Percentiles rank a stretch among this genome's conserved stretches.
phyloP scores from a whole-genome alignment of 2,329 filamentous ascomycete genomes.

The Neocucurbitaria cava region DNA sequence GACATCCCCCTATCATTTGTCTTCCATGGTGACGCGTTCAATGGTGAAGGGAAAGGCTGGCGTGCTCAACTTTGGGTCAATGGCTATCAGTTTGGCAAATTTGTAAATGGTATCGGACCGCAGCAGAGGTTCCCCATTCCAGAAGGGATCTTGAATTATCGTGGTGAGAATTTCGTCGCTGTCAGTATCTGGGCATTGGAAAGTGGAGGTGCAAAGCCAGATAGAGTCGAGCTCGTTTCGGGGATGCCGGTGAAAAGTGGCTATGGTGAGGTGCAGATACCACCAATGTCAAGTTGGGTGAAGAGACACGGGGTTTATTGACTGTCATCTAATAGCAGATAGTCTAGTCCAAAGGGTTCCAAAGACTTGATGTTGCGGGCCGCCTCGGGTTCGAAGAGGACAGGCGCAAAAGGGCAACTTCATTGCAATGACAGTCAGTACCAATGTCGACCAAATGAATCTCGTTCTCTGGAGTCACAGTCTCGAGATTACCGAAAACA shows the following conservation, averaged over 20 bases:
- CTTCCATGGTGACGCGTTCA: conserved; percentile 56
- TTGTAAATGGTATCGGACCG: conserved; percentile 72
- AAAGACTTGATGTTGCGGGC: too few species aligned
- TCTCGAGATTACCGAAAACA: too few species aligned
- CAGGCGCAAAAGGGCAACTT: too few species aligned
- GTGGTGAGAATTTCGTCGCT: conserved; percentile 70
- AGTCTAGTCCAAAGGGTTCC: too few species aligned
- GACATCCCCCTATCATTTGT: conserved; percentile 67
- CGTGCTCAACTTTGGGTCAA: conserved; percentile 73
- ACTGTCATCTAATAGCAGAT: too few species aligned
- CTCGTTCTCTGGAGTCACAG: too few species aligned
- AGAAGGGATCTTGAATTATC: conserved; percentile 73
- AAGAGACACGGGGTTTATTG: conserved; percentile 22
- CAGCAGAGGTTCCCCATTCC: conserved; percentile 74
- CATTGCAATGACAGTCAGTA: too few species aligned
- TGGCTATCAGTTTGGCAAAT: conserved; percentile 74
- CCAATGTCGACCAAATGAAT: too few species aligned
- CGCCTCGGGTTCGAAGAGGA: too few species aligned
- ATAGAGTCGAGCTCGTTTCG: conserved; percentile 57
- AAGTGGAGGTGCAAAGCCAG: conserved; percentile 63
- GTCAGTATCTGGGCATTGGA: conserved; percentile 72
- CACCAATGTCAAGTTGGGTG: conserved; percentile 23
- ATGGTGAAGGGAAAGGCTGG: conserved; percentile 49
- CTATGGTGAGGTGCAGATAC: conserved; percentile 17
- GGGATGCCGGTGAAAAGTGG: conserved; percentile 53